Evolutionary conservation across 1,284 basidiomycete species (phyloP).

Genomic region (Takashimella tepidaria): DNA sequence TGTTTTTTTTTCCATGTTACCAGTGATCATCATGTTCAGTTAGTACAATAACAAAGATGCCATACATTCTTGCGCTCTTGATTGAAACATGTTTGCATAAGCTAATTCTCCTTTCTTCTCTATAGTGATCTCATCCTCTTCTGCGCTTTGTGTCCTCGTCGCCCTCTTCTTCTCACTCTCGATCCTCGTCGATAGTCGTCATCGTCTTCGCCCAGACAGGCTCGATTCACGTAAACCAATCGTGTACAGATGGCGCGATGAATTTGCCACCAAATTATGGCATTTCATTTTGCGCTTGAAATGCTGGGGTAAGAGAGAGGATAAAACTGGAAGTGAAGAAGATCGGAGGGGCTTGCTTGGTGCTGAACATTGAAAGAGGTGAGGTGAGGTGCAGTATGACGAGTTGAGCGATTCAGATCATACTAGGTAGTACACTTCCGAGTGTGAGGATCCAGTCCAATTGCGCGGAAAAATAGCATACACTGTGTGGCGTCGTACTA

Average conservation of each 20-base stretch:
- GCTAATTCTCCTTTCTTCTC: background rate
- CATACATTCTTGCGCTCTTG: no score
- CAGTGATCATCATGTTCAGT: slow-evolving; percentile 79
- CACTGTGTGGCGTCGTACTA: no score
- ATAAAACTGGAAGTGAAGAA: slow-evolving; percentile 15
- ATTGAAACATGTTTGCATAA: no score
- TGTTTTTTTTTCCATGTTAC: background rate
- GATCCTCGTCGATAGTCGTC: slow-evolving; percentile 61
- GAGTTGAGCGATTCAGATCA: no score
- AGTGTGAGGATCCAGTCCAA: no score
- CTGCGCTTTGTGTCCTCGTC: slow-evolving; percentile 62
- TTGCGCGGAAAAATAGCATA: no score
- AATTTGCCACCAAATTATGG: slow-evolving; percentile 25
- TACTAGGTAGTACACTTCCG: no score
- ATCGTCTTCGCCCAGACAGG: slow-evolving; percentile 65
- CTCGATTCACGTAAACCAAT: slow-evolving; percentile 55
- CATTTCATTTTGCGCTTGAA: slow-evolving; percentile 22
- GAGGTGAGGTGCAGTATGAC: no score
- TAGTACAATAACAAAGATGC: slow-evolving; percentile 8
- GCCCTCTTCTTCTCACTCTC: slow-evolving; percentile 59
- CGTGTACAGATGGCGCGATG: slow-evolving; percentile 52
- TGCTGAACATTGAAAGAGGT: no score
- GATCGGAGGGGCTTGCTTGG: slow-evolving; percentile 18
- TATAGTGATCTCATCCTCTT: slow-evolving; percentile 65
- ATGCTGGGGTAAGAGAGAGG: slow-evolving; percentile 10